Percentiles rank a stretch among this genome's conserved stretches.
These are phyloP conservation scores for Lichtheimia corymbifera DNA, from an alignment of 371 early-diverging fungal genomes.

Conservation along the genomic window DNA sequence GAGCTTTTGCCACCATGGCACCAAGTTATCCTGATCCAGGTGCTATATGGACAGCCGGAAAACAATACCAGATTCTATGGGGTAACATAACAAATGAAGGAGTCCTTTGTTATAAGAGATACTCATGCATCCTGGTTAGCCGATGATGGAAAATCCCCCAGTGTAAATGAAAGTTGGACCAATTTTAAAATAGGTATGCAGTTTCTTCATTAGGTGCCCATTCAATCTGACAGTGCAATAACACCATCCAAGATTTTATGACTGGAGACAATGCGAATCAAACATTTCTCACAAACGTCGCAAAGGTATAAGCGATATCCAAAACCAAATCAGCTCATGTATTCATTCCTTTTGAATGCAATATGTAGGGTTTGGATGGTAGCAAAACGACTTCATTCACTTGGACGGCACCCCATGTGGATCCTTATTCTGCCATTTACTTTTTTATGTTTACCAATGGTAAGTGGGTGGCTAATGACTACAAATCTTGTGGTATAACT, in stretches of 20 bases:
- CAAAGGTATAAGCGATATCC: conserved; percentile 23
- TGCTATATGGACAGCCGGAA: conserved; percentile 33
- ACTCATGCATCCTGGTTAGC: conserved; percentile 5
- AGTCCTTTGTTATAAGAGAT: neutral
- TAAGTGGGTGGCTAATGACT: conserved; percentile 9
- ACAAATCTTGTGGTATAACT: neutral
- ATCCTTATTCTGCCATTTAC: conserved; percentile 34
- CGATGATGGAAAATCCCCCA: conserved; percentile 20
- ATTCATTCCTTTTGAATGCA: neutral
- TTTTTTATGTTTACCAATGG: conserved; percentile 37
- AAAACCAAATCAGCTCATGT: neutral
- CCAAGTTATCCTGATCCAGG: conserved; percentile 31
- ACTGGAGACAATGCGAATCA: conserved; percentile 41
- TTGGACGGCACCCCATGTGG: conserved; percentile 33
- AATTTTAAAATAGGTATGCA: conserved; percentile 34
- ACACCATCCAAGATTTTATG: conserved; percentile 30
- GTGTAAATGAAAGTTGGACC: conserved; percentile 22
- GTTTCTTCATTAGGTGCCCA: neutral
- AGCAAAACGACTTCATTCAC: conserved; percentile 16
- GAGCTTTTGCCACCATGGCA: conserved; percentile 20
- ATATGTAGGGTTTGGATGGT: conserved; percentile 25
- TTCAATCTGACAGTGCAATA: no score
- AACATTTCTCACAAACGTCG: conserved; percentile 27
- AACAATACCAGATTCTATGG: conserved; percentile 28
- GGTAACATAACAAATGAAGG: conserved; percentile 11